These are phyloP conservation scores for Ceratocystis smalleyi DNA, from an alignment of 2,329 filamentous ascomycete genomes.

Conservation along the genomic window DNA sequence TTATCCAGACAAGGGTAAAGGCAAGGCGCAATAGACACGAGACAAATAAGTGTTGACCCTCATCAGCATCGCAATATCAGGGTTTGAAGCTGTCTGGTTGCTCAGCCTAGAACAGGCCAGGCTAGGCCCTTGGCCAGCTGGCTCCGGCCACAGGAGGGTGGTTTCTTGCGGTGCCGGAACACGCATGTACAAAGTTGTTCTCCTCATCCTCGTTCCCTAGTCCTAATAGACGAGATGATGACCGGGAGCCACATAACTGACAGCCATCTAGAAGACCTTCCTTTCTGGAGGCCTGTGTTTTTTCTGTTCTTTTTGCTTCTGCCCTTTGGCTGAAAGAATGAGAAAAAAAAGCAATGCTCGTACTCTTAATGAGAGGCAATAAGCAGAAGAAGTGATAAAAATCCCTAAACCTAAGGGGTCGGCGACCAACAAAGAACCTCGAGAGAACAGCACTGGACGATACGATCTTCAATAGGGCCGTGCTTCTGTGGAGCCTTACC, in stretches of 20 bases:
- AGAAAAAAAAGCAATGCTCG: not conserved
- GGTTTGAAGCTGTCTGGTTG: not conserved
- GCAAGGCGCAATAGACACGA: not conserved
- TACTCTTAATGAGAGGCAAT: not conserved
- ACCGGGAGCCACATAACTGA: not conserved
- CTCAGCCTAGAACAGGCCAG: not conserved
- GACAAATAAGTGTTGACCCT: not conserved
- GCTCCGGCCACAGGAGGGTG: not conserved
- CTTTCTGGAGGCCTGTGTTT: not conserved
- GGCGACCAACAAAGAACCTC: not conserved
- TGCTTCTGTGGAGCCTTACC: not conserved
- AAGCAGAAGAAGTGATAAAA: not conserved
- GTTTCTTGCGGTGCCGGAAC: not conserved
- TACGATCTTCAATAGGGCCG: not conserved
- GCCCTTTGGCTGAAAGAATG: not conserved
- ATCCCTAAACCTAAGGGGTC: not conserved
- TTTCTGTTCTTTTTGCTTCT: not conserved
- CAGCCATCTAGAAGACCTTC: slow-evolving; percentile 3
- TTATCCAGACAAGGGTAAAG: not conserved
- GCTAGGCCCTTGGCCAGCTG: not conserved
- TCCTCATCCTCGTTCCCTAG: not conserved
- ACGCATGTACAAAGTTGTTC: not conserved
- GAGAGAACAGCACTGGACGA: not conserved
- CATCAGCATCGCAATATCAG: not conserved
- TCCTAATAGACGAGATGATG: not conserved